phyloP scores from a whole-genome alignment of 2,329 filamentous ascomycete genomes.

The Cladosporium colombiae region DNA sequence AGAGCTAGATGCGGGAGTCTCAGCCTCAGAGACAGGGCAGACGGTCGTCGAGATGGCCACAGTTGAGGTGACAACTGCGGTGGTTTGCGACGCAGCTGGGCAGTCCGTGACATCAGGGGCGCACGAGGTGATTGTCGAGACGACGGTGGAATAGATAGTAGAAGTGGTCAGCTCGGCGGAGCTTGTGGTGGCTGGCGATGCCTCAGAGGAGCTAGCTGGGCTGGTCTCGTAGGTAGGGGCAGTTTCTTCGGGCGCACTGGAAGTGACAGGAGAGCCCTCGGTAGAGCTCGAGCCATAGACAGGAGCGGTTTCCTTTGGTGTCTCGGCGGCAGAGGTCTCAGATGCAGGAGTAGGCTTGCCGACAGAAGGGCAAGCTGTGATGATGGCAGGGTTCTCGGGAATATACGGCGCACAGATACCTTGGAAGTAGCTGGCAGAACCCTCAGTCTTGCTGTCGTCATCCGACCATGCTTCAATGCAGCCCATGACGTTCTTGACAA shows the following conservation, averaged over 20 bases:
- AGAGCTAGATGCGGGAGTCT: background rate
- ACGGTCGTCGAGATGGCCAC: conserved; percentile 44
- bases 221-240: conserved; percentile 16
- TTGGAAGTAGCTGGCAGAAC: conserved; percentile 80
- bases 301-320: conserved; percentile 19
- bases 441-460: conserved; percentile 64
- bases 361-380: conserved; percentile 68
- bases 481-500: conserved; percentile 75
- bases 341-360: conserved; percentile 47
- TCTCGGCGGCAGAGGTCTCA: conserved; percentile 22
- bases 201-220: conserved; percentile 19
- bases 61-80: conserved; percentile 35
- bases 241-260: background rate
- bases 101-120: conserved; percentile 39
- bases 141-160: conserved; percentile 26
- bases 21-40: conserved; percentile 34
- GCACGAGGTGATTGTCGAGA: conserved; percentile 42
- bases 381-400: conserved; percentile 77
- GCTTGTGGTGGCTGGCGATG: conserved; percentile 15
- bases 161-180: conserved; percentile 20
- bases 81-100: conserved; percentile 29
- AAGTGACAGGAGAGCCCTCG: conserved; percentile 5
- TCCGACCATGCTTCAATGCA: conserved; percentile 79
- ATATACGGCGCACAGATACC: conserved; percentile 83
- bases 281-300: conserved; percentile 17